Conservation (phyloP, 495 filamentous ascomycete species). For the Parathielavia hyrcaniae region DNA sequence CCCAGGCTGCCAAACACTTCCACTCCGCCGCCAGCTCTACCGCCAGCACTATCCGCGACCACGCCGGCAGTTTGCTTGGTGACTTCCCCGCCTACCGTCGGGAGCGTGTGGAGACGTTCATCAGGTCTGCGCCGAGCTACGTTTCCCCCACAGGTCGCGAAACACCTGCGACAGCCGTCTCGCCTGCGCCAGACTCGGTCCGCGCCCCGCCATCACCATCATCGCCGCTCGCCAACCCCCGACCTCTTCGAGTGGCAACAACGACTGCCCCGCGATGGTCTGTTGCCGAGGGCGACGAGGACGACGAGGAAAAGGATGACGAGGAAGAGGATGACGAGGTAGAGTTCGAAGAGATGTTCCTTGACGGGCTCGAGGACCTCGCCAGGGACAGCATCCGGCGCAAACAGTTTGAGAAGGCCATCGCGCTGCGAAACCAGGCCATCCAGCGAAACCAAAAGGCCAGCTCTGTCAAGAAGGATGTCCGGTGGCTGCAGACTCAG, state of each 20-base stretch:
- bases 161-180: not conserved
- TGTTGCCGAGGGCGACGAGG: not conserved
- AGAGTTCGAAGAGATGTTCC: not conserved
- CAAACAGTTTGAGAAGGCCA: not conserved
- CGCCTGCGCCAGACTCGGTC: not conserved
- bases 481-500: not conserved
- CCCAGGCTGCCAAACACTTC: not conserved
- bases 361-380: not conserved
- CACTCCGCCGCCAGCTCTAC: constrained; percentile 1
- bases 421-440: not conserved
- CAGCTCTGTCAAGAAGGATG: not conserved
- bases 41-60: not conserved
- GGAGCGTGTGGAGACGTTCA: not conserved
- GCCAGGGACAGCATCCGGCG: not conserved
- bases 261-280: not conserved
- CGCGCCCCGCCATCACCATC: too few relatives aligned
- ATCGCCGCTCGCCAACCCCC: not conserved
- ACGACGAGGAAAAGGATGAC: not conserved
- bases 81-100: not conserved
- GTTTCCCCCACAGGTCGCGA: not conserved
- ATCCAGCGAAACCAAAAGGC: not conserved
- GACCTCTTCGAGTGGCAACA: not conserved
- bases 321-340: not conserved
- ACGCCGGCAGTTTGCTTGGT: not conserved
- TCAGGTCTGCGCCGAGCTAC: not conserved